Percentiles rank a stretch among this genome's conserved stretches.
Conservation (phyloP, 2,329 filamentous ascomycete species). For the Colletotrichum magnum region DNA sequence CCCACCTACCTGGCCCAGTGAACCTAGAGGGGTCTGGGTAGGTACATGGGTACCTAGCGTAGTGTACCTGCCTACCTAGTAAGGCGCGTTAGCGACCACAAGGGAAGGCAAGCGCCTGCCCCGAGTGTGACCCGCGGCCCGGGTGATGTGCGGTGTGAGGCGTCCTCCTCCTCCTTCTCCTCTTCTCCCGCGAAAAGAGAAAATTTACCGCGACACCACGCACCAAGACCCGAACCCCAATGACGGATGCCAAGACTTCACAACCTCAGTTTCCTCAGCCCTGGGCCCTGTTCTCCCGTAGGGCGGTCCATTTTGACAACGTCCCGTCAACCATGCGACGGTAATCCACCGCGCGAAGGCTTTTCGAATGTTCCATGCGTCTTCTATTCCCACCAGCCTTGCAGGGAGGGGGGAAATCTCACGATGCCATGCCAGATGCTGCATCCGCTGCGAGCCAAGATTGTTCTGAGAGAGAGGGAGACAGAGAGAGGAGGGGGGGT, state of each 20-base stretch:
- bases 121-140: slow-evolving; percentile 18
- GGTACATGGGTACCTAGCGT: neutral
- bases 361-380: slow-evolving; percentile 40
- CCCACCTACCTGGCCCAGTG: neutral
- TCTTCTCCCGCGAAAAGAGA: slow-evolving; percentile 33
- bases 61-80: neutral
- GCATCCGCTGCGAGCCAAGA: slow-evolving; percentile 26
- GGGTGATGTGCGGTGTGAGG: slow-evolving; percentile 9
- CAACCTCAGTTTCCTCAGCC: slow-evolving; percentile 39
- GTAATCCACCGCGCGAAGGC: slow-evolving; percentile 37
- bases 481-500: neutral
- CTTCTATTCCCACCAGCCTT: slow-evolving; percentile 25
- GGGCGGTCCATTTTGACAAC: slow-evolving; percentile 38
- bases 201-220: slow-evolving; percentile 28
- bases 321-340: slow-evolving; percentile 39
- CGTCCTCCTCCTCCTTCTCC: slow-evolving; percentile 12
- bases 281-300: slow-evolving; percentile 39
- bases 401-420: slow-evolving; percentile 15
- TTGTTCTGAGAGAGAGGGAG: neutral
- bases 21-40: neutral
- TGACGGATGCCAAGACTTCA: slow-evolving; percentile 41
- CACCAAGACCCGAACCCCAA: slow-evolving; percentile 34
- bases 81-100: too few relatives aligned
- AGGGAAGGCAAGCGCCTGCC: neutral
- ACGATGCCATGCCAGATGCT: slow-evolving; percentile 20